phyloP scores from a whole-genome alignment of 208 protist species.

The Trypanosoma lewisi region DNA sequence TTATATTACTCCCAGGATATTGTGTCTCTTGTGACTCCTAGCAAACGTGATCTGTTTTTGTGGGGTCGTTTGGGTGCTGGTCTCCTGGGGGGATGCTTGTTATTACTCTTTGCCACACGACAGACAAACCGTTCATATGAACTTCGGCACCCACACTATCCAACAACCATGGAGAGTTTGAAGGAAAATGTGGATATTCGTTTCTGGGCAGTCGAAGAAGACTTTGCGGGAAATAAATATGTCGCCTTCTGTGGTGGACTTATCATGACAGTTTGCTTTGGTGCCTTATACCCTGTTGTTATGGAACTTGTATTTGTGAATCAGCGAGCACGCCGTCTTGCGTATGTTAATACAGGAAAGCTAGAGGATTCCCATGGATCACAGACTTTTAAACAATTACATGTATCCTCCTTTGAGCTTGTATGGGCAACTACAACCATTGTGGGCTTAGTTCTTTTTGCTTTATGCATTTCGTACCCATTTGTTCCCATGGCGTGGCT shows the following conservation, averaged over 20 bases:
- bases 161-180: constrained; percentile 39
- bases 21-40: constrained; percentile 35
- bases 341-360: neutral
- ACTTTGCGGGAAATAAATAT: constrained; percentile 53
- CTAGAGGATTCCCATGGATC: constrained; percentile 25
- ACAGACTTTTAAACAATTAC: constrained; percentile 21
- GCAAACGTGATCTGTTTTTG: constrained; percentile 13
- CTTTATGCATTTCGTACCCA: constrained; percentile 68
- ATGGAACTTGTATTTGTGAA: constrained; percentile 57
- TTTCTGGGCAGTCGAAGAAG: constrained; percentile 50
- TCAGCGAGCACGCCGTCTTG: constrained; percentile 43
- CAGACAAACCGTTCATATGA: constrained; percentile 75
- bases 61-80: constrained; percentile 37
- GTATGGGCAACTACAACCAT: constrained; percentile 25
- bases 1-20: constrained; percentile 55
- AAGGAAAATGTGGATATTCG: constrained; percentile 37
- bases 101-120: constrained; percentile 66
- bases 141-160: constrained; percentile 41
- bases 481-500: constrained; percentile 77
- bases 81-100: constrained; percentile 28
- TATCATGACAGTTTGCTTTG: constrained; percentile 58
- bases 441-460: constrained; percentile 31
- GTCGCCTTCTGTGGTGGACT: constrained; percentile 61
- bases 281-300: constrained; percentile 57
- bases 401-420: constrained; percentile 56